Conservation (phyloP, 768 basidiomycete genomes). For the Leccinum broughii region DNA sequence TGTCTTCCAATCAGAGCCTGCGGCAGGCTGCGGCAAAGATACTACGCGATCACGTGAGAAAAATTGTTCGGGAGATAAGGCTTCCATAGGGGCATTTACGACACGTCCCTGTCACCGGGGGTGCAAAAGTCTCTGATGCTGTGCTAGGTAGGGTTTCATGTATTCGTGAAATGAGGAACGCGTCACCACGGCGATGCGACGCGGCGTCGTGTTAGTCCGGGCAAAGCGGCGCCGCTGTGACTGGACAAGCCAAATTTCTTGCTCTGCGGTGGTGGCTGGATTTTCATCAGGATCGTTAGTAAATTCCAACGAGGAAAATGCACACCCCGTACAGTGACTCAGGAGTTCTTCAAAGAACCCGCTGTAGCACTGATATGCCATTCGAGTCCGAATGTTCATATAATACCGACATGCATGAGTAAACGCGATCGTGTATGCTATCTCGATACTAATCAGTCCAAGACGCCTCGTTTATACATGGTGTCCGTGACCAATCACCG, state of each 20-base stretch:
- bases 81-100: conserved; percentile 20
- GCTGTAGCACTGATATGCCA: conserved; percentile 1
- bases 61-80: not conserved
- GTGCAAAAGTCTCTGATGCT: conserved; percentile 25
- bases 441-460: not conserved
- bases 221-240: not conserved
- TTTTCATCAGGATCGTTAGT: conserved; percentile 4
- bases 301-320: conserved; percentile 2
- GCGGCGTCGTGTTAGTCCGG: not conserved
- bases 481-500: not conserved
- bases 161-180: conserved; percentile 4
- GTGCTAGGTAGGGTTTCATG: conserved; percentile 18
- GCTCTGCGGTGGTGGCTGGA: not conserved
- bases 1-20: conserved; percentile 1
- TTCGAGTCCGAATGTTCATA: not conserved
- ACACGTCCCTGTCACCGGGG: conserved; percentile 18
- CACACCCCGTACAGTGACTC: conserved; percentile 10
- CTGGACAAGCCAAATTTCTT: not conserved
- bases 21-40: not conserved
- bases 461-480: not conserved
- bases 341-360: not conserved
- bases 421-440: not conserved
- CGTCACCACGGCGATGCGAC: conserved; percentile 9
- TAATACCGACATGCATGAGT: not conserved
- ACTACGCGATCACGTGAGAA: not conserved